phyloP scores from a whole-genome alignment of 768 basidiomycete species.

The Lentinus brumalis region DNA sequence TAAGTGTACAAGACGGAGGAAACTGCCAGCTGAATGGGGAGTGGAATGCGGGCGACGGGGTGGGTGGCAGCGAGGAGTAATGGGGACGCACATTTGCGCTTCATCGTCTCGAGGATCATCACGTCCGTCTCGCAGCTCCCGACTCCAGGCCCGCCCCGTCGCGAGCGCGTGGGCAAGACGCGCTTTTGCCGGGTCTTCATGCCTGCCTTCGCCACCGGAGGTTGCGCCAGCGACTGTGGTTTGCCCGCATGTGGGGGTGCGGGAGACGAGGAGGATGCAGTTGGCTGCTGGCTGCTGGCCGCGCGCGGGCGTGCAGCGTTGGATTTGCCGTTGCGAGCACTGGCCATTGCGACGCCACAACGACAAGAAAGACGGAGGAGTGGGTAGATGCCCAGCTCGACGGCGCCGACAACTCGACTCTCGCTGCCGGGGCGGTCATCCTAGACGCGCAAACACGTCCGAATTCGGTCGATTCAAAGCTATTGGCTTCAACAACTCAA shows the following conservation, averaged over 20 bases:
- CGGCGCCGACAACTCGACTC: conserved; percentile 7
- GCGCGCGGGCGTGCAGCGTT: conserved; percentile 18
- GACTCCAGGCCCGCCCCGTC: conserved; percentile 79
- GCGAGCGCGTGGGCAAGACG: conserved; percentile 77
- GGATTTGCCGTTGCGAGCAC: conserved; percentile 9
- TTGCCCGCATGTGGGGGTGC: conserved; percentile 3
- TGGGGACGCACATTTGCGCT: conserved; percentile 65
- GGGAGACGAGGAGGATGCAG: conserved; percentile 16
- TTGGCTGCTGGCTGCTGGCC: conserved; percentile 7
- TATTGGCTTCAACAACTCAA: neutral
- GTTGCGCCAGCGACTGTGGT: conserved; percentile 6
- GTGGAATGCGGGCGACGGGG: neutral
- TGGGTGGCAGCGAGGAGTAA: neutral
- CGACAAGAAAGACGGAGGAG: neutral
- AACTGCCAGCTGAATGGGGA: neutral
- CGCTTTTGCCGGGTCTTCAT: conserved; percentile 62
- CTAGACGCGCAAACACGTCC: neutral
- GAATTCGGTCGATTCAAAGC: conserved; percentile 7
- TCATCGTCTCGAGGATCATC: conserved; percentile 82
- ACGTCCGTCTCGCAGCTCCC: conserved; percentile 79
- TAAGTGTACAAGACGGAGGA: neutral
- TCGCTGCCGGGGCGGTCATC: neutral
- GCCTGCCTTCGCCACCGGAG: conserved; percentile 12
- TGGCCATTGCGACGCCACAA: conserved; percentile 5
- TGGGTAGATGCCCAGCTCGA: neutral